Evolutionary conservation across 805 yeast species (phyloP).

Genomic region (Wickerhamiella dianesei): DNA sequence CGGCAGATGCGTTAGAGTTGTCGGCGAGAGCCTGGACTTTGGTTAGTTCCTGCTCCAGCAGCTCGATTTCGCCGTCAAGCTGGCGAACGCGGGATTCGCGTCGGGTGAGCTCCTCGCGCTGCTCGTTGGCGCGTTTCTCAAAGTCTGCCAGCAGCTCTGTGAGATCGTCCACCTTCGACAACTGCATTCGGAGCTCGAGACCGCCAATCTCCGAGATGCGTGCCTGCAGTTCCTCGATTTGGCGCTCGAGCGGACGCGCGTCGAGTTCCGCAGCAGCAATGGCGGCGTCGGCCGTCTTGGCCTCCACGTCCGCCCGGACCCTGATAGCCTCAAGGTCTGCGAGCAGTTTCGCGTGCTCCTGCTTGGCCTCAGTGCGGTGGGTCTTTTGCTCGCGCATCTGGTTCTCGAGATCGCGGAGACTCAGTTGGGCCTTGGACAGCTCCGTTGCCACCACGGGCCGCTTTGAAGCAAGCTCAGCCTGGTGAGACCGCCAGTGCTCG

Average conservation of each 20-base stretch:
- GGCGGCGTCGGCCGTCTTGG: constrained; percentile 18
- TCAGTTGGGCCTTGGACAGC: constrained; percentile 40
- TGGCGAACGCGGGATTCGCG: constrained; percentile 5
- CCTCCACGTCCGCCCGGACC: neutral
- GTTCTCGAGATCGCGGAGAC: constrained; percentile 37
- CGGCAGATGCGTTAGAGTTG: constrained; percentile 11
- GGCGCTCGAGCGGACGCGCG: constrained; percentile 40
- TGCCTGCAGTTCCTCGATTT: constrained; percentile 52
- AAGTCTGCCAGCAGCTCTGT: constrained; percentile 51
- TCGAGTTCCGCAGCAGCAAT: constrained; percentile 33
- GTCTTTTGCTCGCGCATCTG: constrained; percentile 33
- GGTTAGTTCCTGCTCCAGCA: constrained; percentile 15
- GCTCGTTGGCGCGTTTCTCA: constrained; percentile 42
- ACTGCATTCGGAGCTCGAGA: constrained; percentile 54
- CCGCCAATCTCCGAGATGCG: constrained; percentile 89
- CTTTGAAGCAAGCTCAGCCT: constrained; percentile 35
- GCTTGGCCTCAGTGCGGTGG: constrained; percentile 44
- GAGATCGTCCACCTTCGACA: constrained; percentile 66
- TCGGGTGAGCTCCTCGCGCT: constrained; percentile 32
- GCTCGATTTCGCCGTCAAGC: constrained; percentile 24
- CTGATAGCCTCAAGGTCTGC: constrained; percentile 31
- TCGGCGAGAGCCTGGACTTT: constrained; percentile 14
- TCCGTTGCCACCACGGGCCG: constrained; percentile 47
- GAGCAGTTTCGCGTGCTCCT: constrained; percentile 59
- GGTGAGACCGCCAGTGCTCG: constrained; percentile 43